Conservation (phyloP, 225 moss, liverwort and hornwort genomes). For the Sphagnum tenellum region DNA sequence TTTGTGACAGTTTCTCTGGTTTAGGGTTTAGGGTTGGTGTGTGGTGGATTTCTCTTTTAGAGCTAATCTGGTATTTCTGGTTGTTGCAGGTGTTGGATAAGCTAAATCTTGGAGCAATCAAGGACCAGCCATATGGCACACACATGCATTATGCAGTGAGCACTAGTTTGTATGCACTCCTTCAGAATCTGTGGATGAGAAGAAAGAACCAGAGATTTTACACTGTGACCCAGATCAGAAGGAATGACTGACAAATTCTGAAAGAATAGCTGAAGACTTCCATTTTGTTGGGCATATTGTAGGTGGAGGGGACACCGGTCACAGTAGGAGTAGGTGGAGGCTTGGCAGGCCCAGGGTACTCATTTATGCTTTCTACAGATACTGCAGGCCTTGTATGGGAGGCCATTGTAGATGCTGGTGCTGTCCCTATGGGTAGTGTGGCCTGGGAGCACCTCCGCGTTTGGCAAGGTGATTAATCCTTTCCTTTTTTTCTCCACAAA, state of each 20-base stretch:
- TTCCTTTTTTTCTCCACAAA: no score
- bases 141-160: slow-evolving; percentile 85
- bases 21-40: no score
- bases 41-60: no score
- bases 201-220: no score
- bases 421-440: slow-evolving; percentile 77
- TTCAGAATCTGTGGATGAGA: no score
- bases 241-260: no score
- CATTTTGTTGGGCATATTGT: neutral
- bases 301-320: slow-evolving; percentile 91
- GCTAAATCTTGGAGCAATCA: slow-evolving; percentile 56
- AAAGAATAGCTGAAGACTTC: no score
- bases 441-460: slow-evolving; percentile 88
- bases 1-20: no score
- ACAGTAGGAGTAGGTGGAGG: slow-evolving; percentile 82
- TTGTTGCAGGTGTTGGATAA: slow-evolving; percentile 54
- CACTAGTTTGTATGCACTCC: neutral
- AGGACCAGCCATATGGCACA: slow-evolving; percentile 70
- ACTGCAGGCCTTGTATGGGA: slow-evolving; percentile 87
- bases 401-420: slow-evolving; percentile 59
- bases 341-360: slow-evolving; percentile 63
- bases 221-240: no score
- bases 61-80: no score
- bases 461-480: slow-evolving; percentile 45
- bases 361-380: slow-evolving; percentile 73